Conservation (phyloP, 2,329 filamentous ascomycete species). For the Gremmenia infestans region DNA sequence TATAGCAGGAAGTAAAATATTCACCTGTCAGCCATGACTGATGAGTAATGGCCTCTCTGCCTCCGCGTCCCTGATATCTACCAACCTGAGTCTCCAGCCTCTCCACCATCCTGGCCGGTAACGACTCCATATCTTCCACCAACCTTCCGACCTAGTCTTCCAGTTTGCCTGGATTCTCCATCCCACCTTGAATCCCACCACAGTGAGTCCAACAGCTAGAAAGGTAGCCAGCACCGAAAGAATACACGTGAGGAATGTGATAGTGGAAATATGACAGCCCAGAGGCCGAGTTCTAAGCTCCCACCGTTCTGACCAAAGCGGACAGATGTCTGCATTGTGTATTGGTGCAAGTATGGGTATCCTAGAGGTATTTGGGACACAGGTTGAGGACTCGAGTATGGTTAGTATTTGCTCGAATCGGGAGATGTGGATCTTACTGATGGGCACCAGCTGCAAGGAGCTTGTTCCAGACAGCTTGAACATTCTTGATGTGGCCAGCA, state of each 20-base stretch:
- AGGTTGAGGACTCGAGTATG: conserved; percentile 38
- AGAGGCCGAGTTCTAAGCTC: conserved; percentile 37
- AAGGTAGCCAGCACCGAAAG: conserved; percentile 31
- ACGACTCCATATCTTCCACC: conserved; percentile 30
- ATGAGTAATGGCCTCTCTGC: background rate
- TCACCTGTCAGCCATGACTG: background rate
- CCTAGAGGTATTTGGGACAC: conserved; percentile 45
- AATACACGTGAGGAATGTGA: conserved; percentile 36
- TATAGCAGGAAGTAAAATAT: no score
- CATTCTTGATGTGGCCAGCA: conserved; percentile 51
- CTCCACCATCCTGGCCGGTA: conserved; percentile 15
- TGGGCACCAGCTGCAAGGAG: conserved; percentile 29
- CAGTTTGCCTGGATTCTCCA: conserved; percentile 5
- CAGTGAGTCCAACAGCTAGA: conserved; percentile 14
- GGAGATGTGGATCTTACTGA: conserved; percentile 11
- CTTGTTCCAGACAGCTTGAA: conserved; percentile 37
- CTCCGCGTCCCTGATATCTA: conserved; percentile 7
- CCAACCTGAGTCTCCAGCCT: conserved; percentile 14
- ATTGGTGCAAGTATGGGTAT: conserved; percentile 47
- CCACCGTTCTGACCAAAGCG: conserved; percentile 44
- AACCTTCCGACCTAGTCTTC: conserved; percentile 20
- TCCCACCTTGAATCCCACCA: conserved; percentile 2
- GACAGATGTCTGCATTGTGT: conserved; percentile 46
- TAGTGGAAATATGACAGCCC: conserved; percentile 40
- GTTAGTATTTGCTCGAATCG: background rate